A percentile compares a stretch with the other conserved stretches of the same genome.
These are phyloP conservation scores for Jamesozyma jinghongensis DNA, from an alignment of 805 yeast genomes.

Conservation along the genomic window DNA sequence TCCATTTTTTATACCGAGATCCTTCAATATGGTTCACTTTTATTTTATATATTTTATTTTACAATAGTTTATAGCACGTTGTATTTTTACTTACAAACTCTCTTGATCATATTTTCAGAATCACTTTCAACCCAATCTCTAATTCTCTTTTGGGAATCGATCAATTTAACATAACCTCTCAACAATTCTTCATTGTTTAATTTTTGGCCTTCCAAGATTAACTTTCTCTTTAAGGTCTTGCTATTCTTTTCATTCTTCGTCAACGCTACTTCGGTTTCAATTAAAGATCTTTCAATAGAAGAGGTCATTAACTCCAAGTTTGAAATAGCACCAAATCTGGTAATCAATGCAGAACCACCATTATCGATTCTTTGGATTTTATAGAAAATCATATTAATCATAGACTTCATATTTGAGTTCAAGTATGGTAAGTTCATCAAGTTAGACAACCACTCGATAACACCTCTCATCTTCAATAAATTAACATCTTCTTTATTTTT, in stretches of 20 bases:
- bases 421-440: constrained; percentile 44
- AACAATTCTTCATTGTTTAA: constrained; percentile 29
- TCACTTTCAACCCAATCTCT: constrained; percentile 55
- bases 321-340: constrained; percentile 45
- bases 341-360: constrained; percentile 49
- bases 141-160: constrained; percentile 44
- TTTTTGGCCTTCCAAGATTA: constrained; percentile 39
- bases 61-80: too few relatives aligned
- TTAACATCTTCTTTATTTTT: constrained; percentile 43
- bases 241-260: constrained; percentile 11
- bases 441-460: constrained; percentile 61
- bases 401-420: constrained; percentile 32
- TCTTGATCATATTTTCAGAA: constrained; percentile 37
- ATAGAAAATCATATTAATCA: constrained; percentile 36
- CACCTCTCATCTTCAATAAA: constrained; percentile 42
- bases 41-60: too few relatives aligned
- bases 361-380: constrained; percentile 44
- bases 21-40: too few relatives aligned
- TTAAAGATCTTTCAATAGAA: constrained; percentile 7
- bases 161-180: constrained; percentile 21
- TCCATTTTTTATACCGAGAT: too few relatives aligned
- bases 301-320: constrained; percentile 29
- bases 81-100: constrained; percentile 20
- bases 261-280: constrained; percentile 5
- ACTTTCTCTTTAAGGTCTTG: constrained; percentile 15